Conservation (phyloP, 768 basidiomycete species). For the Russula dissimulans region DNA sequence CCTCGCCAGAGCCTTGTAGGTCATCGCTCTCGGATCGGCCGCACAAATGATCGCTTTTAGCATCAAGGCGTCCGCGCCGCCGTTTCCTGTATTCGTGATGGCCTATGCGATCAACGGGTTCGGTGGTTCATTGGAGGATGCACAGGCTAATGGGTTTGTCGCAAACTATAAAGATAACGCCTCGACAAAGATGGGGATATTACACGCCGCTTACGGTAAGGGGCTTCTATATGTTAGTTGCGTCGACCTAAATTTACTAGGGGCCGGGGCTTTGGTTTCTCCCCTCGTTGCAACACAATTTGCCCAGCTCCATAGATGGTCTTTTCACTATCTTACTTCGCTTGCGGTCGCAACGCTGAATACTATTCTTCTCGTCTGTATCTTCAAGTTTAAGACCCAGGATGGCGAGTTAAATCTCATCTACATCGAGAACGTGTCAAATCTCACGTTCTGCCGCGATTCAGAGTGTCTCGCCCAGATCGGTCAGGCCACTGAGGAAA, state of each 20-base stretch:
- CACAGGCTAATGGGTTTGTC: constrained; percentile 64
- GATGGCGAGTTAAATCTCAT: constrained; percentile 40
- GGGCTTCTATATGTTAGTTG: neutral
- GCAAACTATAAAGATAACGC: constrained; percentile 47
- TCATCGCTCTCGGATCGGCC: constrained; percentile 38
- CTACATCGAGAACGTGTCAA: neutral
- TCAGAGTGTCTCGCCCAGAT: constrained; percentile 47
- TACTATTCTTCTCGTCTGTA: constrained; percentile 37
- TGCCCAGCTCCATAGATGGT: constrained; percentile 55
- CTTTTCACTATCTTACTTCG: constrained; percentile 67
- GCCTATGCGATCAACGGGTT: constrained; percentile 40
- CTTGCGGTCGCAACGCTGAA: constrained; percentile 58
- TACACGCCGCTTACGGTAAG: constrained; percentile 57
- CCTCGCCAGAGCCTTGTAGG: constrained; percentile 22
- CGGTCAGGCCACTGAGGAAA: constrained; percentile 38
- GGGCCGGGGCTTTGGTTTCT: constrained; percentile 53
- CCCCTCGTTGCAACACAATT: constrained; percentile 82
- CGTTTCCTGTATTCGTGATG: constrained; percentile 55
- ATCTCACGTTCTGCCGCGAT: neutral
- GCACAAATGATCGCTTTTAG: constrained; percentile 45
- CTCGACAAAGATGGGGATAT: constrained; percentile 57
- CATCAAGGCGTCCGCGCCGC: constrained; percentile 46
- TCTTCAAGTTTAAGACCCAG: constrained; percentile 64
- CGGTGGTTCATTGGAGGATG: constrained; percentile 48
- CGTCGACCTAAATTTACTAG: constrained; percentile 26